A percentile compares a stretch with the other conserved stretches of the same genome.
These are phyloP conservation scores for Alternaria sp. DNA, from an alignment of 2,329 filamentous ascomycete species.

Conservation along the genomic window DNA sequence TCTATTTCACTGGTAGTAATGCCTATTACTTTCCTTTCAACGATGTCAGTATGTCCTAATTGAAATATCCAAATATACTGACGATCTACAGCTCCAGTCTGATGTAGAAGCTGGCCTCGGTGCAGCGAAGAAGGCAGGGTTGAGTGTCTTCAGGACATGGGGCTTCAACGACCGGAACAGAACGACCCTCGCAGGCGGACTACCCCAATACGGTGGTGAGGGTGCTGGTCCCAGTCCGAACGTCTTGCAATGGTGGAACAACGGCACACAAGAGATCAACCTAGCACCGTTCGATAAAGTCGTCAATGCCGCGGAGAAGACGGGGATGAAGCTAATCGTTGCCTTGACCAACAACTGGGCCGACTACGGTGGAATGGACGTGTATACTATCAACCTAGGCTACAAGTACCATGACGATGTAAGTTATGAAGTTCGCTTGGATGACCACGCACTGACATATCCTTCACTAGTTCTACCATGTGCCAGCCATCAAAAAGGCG, in stretches of 20 bases:
- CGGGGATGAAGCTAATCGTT: constrained; percentile 63
- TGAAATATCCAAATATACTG: neutral
- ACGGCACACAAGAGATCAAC: constrained; percentile 57
- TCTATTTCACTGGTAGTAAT: constrained; percentile 66
- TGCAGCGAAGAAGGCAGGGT: constrained; percentile 59
- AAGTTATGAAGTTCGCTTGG: neutral
- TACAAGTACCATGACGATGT: constrained; percentile 62
- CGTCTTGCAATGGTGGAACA: constrained; percentile 55
- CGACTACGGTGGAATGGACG: constrained; percentile 68
- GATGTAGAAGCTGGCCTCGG: constrained; percentile 59
- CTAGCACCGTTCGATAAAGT: constrained; percentile 61
- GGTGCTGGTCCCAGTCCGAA: constrained; percentile 57
- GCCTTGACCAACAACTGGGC: constrained; percentile 67
- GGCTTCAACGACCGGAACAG: constrained; percentile 66
- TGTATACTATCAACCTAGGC: constrained; percentile 65
- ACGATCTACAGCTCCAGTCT: constrained; percentile 53
- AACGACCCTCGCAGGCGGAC: constrained; percentile 55
- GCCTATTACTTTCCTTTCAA: constrained; percentile 66
- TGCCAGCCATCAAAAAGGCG: constrained; percentile 61
- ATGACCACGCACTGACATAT: neutral
- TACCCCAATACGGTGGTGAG: constrained; percentile 63
- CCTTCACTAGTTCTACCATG: constrained; percentile 44
- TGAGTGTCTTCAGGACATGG: constrained; percentile 66
- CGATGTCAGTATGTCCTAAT: constrained; percentile 50
- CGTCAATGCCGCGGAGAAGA: constrained; percentile 59